phyloP scores from a whole-genome alignment of 371 early-diverging fungal genomes.

The Neoconidiobolus thromboides region DNA sequence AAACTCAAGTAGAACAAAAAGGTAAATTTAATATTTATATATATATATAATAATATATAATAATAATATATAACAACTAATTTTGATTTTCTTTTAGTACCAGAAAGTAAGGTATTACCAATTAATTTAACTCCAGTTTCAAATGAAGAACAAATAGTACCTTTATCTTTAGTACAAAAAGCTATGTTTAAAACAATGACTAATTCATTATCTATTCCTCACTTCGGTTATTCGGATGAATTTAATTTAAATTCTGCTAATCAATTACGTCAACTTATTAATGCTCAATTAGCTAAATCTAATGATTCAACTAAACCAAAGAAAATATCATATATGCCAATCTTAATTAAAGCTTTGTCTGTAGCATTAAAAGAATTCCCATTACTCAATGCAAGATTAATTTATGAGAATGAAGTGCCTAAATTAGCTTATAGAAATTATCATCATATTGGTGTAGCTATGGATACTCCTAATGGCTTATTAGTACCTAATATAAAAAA shows the following conservation, averaged over 20 bases:
- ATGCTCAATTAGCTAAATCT: slow-evolving; percentile 23
- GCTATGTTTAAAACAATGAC: slow-evolving; percentile 97
- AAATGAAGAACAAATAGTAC: slow-evolving; percentile 18
- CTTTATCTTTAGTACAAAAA: slow-evolving; percentile 68
- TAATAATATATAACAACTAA: background rate
- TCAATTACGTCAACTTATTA: slow-evolving; percentile 44
- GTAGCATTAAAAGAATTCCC: slow-evolving; percentile 68
- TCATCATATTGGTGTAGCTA: slow-evolving; percentile 90
- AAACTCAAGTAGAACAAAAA: slow-evolving; percentile 8
- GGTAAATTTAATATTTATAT: slow-evolving; percentile 9
- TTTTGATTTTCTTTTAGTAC: too few relatives aligned
- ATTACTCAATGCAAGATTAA: slow-evolving; percentile 64
- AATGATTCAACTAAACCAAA: slow-evolving; percentile 19
- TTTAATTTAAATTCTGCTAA: slow-evolving; percentile 51
- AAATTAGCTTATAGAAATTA: slow-evolving; percentile 44
- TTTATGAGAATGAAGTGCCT: slow-evolving; percentile 24
- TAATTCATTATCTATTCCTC: slow-evolving; percentile 76
- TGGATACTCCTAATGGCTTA: slow-evolving; percentile 89
- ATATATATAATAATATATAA: background rate
- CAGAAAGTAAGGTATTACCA: background rate
- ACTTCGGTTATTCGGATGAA: slow-evolving; percentile 87
- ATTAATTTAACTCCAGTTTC: slow-evolving; percentile 5
- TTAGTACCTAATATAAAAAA: slow-evolving; percentile 89
- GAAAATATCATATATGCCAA: slow-evolving; percentile 85
- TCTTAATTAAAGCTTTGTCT: slow-evolving; percentile 83